phyloP scores from a whole-genome alignment of 2,329 filamentous ascomycete genomes.

The Paecilomyces sp. region DNA sequence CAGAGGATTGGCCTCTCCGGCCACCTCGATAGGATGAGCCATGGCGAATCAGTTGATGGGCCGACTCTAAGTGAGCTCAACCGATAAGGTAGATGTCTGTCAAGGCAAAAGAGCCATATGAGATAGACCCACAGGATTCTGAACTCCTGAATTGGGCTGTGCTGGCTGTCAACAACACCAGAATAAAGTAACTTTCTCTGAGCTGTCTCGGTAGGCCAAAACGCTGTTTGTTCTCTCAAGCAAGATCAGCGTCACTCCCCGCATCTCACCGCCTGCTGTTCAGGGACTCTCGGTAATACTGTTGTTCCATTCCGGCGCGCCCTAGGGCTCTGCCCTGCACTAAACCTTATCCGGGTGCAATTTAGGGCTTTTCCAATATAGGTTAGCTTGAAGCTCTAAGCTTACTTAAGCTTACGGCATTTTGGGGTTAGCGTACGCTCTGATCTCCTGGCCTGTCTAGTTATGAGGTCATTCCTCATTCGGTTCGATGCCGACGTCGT shows the following conservation, averaged over 20 bases:
- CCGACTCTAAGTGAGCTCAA: background rate
- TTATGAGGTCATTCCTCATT: background rate
- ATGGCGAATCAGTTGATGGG: constrained; percentile 37
- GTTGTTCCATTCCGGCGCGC: constrained; percentile 15
- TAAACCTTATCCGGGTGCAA: constrained; percentile 6
- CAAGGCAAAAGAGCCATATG: background rate
- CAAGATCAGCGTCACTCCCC: background rate
- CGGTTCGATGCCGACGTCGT: background rate
- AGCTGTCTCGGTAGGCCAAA: background rate
- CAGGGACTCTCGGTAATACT: background rate
- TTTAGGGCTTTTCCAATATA: constrained; percentile 13
- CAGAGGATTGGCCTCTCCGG: constrained; percentile 72
- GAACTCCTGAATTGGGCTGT: background rate
- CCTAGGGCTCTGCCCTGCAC: constrained; percentile 24
- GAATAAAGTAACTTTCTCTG: background rate
- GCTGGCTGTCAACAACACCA: background rate
- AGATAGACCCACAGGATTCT: background rate
- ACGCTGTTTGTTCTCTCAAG: background rate
- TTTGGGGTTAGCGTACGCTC: background rate
- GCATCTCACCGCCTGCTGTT: background rate
- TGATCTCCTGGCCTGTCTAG: background rate
- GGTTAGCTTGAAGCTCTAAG: background rate
- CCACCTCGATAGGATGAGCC: constrained; percentile 68
- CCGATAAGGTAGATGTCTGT: background rate
- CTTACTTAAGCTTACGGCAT: background rate